Conservation (phyloP, 1,284 basidiomycete genomes). For the Ganoderma multipileum region DNA sequence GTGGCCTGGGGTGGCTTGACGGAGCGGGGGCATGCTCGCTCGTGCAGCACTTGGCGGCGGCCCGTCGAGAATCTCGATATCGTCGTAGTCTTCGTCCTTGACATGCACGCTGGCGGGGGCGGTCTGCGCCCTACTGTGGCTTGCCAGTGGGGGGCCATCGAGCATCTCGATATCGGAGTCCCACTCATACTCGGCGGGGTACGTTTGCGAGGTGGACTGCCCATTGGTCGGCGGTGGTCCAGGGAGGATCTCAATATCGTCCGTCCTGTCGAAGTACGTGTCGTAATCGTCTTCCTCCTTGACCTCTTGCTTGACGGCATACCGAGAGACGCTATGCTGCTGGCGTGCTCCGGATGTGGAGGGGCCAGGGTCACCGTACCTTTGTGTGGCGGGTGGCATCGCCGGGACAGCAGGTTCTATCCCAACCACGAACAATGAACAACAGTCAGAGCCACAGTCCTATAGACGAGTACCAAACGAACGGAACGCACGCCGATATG, state of each 20-base stretch:
- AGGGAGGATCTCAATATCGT: slow-evolving; percentile 11
- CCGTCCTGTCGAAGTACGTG: background rate
- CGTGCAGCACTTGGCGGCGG: slow-evolving; percentile 2
- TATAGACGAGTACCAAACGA: no score
- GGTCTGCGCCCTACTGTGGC: background rate
- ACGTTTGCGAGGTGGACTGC: background rate
- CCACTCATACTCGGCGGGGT: background rate
- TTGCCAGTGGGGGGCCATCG: slow-evolving; percentile 8
- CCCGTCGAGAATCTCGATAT: slow-evolving; percentile 7
- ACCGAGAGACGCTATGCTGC: background rate
- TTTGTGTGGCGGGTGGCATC: slow-evolving; percentile 1
- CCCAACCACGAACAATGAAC: background rate
- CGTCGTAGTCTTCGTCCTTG: slow-evolving; percentile 3
- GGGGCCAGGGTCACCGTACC: background rate
- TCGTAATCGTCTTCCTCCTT: slow-evolving; percentile 8
- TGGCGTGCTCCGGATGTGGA: background rate
- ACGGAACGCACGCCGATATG: slow-evolving; percentile 4
- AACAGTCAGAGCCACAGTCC: background rate
- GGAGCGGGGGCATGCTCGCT: background rate
- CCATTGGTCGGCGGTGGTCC: slow-evolving; percentile 8
- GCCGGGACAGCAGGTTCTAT: background rate
- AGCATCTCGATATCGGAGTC: slow-evolving; percentile 14
- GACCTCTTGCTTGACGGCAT: slow-evolving; percentile 6
- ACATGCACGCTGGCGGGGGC: background rate
- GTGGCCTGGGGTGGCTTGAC: background rate